Base-by-base conservation (phyloP, 2,329 filamentous ascomycete species). In the Colletotrichum eremochloae region DNA sequence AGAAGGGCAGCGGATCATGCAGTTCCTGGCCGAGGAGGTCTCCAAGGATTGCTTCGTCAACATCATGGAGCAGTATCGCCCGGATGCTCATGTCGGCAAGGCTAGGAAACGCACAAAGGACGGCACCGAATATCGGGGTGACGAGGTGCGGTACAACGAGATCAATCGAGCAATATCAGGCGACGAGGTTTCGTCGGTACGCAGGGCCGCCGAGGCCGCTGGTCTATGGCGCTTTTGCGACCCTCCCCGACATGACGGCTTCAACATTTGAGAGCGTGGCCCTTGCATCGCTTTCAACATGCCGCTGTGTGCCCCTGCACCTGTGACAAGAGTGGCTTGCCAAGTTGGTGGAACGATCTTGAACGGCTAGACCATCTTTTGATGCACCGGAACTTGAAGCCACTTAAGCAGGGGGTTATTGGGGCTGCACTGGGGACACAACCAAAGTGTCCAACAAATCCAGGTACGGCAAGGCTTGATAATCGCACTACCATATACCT, bases 41-140 rank as follows among this genome's bases (percentile, higher is more conserved):
- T 94, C 92, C 4, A 87, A 84, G 67, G 93, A 96, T 80, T 86
- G 93, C 55, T 96, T 95, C 81, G 88, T 96, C 72, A 92, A 97
- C 79, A 91, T 97, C 75, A 96, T 96, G 94, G 94, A 97, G 81
- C 94, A 97, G 81, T 96, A 96, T 78, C 91, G 90, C 74, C 94
- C 94, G 0, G 89, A 93, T 74, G 94, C 93, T 0, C 91, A 97
- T 80, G 94, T 97, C 0, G 94, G 94, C 4, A 96, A 94, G 83
- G 83, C 85, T 66, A 89, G 83, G 76, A 83, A 84, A 68, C 78
- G 77, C 71, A 78, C 38, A 57, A 78, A 68, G 77, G 82, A 68
- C 68, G 80, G 78, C n/a, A 76, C 78, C 67, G 31, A 75, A 14
- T 74, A 79, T 15, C 76, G 76, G 2, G 78, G 80, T 5, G 82